Percentiles rank a stretch among this genome's conserved stretches.
These are phyloP conservation scores for Ilyonectria destructans DNA, from an alignment of 2,329 filamentous ascomycete species.

Conservation along the genomic window DNA sequence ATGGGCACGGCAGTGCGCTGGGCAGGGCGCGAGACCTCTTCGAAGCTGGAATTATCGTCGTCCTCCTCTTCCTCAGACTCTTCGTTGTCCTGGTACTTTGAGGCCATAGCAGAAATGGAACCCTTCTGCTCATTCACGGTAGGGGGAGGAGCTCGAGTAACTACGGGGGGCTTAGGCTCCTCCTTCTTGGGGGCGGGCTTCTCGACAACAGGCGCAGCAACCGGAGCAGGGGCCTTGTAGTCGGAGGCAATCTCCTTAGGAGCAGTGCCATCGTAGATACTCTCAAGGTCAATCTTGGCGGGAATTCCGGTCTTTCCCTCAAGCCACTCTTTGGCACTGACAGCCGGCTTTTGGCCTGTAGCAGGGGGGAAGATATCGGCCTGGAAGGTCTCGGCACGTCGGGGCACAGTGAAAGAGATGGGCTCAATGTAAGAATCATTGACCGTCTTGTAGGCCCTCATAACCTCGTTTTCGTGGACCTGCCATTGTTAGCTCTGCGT, in stretches of 20 bases:
- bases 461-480: conserved; percentile 96
- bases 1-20: conserved; percentile 69
- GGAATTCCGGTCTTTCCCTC: conserved; percentile 87
- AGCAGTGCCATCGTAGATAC: conserved; percentile 87
- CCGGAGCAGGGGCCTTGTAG: conserved; percentile 69
- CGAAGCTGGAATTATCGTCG: conserved; percentile 85
- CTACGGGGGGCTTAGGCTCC: conserved; percentile 66
- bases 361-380: conserved; percentile 96
- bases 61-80: conserved; percentile 74
- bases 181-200: conserved; percentile 58
- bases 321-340: conserved; percentile 88
- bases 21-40: conserved; percentile 84
- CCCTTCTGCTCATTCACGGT: conserved; percentile 88
- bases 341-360: conserved; percentile 83
- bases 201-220: conserved; percentile 59
- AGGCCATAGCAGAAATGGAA: conserved; percentile 88
- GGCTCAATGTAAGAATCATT: conserved; percentile 96
- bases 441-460: conserved; percentile 97
- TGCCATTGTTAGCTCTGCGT: conserved; percentile 53
- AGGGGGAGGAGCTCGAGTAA: conserved; percentile 67
- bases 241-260: conserved; percentile 83
- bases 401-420: conserved; percentile 96
- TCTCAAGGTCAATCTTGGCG: conserved; percentile 94
- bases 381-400: conserved; percentile 95
- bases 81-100: conserved; percentile 86